Conservation (phyloP, 805 yeast genomes). For the Lipomyces chichibuensis region DNA sequence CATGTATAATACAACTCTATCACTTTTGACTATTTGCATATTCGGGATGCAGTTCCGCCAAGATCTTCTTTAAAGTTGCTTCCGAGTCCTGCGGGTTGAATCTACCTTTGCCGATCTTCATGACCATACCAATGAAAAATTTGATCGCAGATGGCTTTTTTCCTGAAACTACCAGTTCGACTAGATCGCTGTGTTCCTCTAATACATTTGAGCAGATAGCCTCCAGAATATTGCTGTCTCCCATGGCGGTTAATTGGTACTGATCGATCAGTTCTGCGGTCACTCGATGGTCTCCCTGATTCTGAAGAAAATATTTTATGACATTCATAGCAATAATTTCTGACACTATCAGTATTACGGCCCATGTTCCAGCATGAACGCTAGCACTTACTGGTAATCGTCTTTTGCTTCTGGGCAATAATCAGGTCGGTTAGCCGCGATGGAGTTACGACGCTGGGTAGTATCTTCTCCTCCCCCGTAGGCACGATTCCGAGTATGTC, state of each 20-base stretch:
- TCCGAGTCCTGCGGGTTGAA: constrained; percentile 42
- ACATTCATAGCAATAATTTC: constrained; percentile 66
- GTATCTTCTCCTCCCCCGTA: constrained; percentile 47
- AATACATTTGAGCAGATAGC: constrained; percentile 55
- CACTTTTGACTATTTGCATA: background rate
- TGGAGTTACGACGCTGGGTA: constrained; percentile 45
- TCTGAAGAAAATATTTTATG: constrained; percentile 45
- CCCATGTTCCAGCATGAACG: background rate
- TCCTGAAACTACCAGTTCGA: constrained; percentile 58
- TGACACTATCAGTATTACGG: constrained; percentile 45
- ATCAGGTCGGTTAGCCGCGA: constrained; percentile 59
- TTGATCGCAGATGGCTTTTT: constrained; percentile 68
- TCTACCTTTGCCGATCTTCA: constrained; percentile 76
- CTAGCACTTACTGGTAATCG: constrained; percentile 61
- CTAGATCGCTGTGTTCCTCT: constrained; percentile 55
- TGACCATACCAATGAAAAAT: constrained; percentile 79
- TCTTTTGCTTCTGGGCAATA: constrained; percentile 49
- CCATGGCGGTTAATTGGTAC: constrained; percentile 46
- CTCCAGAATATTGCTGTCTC: constrained; percentile 46
- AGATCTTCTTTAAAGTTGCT: constrained; percentile 39
- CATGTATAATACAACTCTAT: background rate
- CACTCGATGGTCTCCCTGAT: constrained; percentile 47
- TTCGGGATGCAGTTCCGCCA: constrained; percentile 3
- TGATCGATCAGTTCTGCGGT: constrained; percentile 53
- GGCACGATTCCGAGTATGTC: constrained; percentile 73